Conservation (phyloP, 148 eudicot species). For the Arbutus unedo region DNA sequence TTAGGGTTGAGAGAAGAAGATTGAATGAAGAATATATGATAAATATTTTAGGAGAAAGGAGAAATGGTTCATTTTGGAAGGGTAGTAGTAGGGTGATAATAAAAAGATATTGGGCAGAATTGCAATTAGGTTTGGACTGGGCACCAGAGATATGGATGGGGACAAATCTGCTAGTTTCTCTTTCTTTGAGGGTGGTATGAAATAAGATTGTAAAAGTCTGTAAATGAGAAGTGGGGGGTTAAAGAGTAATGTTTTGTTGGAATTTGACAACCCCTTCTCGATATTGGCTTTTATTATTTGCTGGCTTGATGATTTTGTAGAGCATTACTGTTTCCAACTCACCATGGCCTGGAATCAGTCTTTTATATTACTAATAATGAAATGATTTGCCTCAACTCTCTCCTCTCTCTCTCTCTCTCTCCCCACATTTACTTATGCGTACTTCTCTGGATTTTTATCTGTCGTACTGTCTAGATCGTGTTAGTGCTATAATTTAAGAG, state of each 20-base stretch:
- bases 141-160: conserved; percentile 9
- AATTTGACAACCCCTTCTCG: not conserved
- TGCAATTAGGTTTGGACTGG: conserved; percentile 4
- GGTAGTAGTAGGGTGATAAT: not conserved
- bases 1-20: too few species aligned
- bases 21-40: not conserved
- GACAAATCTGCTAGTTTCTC: not conserved
- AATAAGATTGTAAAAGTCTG: not conserved
- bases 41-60: not conserved
- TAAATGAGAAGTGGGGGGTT: not conserved
- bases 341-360: conserved; percentile 4
- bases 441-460: not conserved
- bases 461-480: too few species aligned
- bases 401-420: not conserved
- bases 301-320: not conserved
- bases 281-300: not conserved
- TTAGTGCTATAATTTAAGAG: too few species aligned
- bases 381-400: not conserved
- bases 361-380: not conserved
- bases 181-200: not conserved
- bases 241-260: conserved; percentile 15
- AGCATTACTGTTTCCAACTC: not conserved
- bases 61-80: not conserved
- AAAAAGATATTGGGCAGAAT: not conserved
- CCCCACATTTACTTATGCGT: not conserved